These are phyloP conservation scores for Mycena rebaudengoi DNA, from an alignment of 768 basidiomycete genomes.

Conservation along the genomic window DNA sequence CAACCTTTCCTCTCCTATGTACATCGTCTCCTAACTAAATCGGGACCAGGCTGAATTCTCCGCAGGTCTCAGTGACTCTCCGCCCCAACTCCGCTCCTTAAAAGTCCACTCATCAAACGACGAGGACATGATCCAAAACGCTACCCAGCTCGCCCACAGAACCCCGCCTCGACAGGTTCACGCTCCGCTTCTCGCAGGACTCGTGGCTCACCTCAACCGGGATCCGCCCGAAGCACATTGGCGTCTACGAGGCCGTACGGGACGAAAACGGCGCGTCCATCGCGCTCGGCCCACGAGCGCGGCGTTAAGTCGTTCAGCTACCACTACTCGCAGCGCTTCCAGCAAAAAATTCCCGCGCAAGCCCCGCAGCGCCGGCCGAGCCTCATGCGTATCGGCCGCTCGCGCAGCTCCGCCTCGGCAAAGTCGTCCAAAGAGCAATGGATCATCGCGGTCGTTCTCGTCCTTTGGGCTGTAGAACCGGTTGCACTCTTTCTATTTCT, in stretches of 20 bases:
- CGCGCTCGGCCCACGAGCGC: conserved; percentile 2
- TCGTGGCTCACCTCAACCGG: conserved; percentile 45
- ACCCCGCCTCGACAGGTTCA: conserved; percentile 43
- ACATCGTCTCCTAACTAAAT: conserved; percentile 1
- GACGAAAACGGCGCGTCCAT: neutral
- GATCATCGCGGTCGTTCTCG: neutral
- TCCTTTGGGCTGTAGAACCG: neutral
- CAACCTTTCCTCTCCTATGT: neutral
- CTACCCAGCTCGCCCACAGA: conserved; percentile 38
- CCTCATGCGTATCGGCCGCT: conserved; percentile 7
- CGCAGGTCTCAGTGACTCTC: conserved; percentile 34
- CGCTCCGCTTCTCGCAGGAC: conserved; percentile 42
- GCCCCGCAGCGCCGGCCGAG: conserved; percentile 2
- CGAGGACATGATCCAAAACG: conserved; percentile 42
- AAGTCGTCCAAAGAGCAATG: neutral
- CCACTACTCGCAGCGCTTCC: neutral
- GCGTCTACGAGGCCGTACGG: conserved; percentile 36
- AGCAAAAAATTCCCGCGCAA: neutral
- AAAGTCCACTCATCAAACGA: conserved; percentile 47
- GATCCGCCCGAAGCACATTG: conserved; percentile 42
- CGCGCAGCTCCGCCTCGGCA: conserved; percentile 6
- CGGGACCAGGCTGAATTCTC: conserved; percentile 42
- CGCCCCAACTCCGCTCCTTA: conserved; percentile 43
- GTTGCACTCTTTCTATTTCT: too few species aligned
- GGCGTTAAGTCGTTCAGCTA: conserved; percentile 3